phyloP scores from a whole-genome alignment of 169 alveolate genomes.

The Toxoplasma gondii region DNA sequence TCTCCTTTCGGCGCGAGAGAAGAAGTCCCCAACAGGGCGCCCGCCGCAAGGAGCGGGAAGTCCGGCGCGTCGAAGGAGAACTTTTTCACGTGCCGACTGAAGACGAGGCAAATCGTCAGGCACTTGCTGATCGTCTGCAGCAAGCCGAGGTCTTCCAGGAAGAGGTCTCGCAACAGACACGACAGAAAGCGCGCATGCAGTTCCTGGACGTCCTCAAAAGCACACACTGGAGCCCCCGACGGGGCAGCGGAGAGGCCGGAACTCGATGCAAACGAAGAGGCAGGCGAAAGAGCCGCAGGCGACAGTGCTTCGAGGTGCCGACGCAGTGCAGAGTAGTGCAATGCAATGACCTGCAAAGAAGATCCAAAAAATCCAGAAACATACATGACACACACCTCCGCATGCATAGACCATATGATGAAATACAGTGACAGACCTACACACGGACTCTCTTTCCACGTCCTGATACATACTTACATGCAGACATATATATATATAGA shows the following conservation, averaged over 20 bases:
- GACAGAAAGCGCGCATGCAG: slow-evolving; percentile 1
- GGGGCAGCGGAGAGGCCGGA: not conserved
- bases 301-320: not conserved
- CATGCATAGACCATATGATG: not conserved
- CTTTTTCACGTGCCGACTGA: slow-evolving; percentile 4
- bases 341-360: not conserved
- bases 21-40: not conserved
- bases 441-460: not conserved
- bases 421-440: not conserved
- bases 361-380: not conserved
- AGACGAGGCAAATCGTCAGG: slow-evolving; percentile 33
- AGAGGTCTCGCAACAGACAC: not conserved
- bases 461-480: not conserved
- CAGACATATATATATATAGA: not conserved
- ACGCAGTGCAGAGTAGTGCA: not conserved
- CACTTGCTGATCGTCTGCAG: slow-evolving; percentile 6
- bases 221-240: not conserved
- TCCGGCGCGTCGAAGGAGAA: not conserved
- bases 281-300: not conserved
- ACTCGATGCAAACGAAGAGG: not conserved
- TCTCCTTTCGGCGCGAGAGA: too few species aligned
- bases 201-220: not conserved
- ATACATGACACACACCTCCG: not conserved
- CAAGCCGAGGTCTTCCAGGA: not conserved
- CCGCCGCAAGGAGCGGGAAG: not conserved